These are phyloP conservation scores for Aspergillus quadrilineatus DNA, from an alignment of 2,329 filamentous ascomycete species.

Conservation along the genomic window DNA sequence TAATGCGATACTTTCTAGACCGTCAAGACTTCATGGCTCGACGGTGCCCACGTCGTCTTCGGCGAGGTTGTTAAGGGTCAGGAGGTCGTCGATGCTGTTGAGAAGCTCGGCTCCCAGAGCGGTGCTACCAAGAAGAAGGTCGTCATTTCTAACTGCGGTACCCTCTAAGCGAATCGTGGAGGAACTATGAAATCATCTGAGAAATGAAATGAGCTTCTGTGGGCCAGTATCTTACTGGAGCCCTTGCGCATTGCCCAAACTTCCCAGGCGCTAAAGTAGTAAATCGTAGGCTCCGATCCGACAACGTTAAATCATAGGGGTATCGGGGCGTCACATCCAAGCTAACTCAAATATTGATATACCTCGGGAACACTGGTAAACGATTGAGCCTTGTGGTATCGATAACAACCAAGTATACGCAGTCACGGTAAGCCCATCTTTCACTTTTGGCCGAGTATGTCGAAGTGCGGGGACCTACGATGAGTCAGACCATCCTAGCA, in stretches of 20 bases:
- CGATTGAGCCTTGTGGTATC: no score
- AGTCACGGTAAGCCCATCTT: no score
- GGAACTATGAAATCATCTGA: background rate
- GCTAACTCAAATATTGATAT: no score
- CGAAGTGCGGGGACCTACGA: no score
- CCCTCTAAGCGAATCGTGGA: background rate
- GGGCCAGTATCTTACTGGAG: background rate
- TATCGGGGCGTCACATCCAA: no score
- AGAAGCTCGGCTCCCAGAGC: conserved; percentile 56
- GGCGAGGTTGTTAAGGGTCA: conserved; percentile 59
- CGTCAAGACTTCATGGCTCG: conserved; percentile 64
- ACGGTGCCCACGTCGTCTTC: conserved; percentile 70
- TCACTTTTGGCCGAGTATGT: no score
- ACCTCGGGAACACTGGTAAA: no score
- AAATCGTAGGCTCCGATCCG: background rate
- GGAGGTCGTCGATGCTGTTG: conserved; percentile 58
- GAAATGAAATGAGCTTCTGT: background rate
- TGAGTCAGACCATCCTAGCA: no score
- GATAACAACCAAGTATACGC: no score
- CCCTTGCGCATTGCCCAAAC: background rate
- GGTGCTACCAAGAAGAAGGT: conserved; percentile 33
- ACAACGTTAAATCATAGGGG: no score
- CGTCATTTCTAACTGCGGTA: background rate
- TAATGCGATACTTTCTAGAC: conserved; percentile 35
- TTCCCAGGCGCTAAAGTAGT: background rate